Evolutionary conservation across 2,329 filamentous ascomycete species (phyloP).

Genomic region (Trichoderma afroharzianum): DNA sequence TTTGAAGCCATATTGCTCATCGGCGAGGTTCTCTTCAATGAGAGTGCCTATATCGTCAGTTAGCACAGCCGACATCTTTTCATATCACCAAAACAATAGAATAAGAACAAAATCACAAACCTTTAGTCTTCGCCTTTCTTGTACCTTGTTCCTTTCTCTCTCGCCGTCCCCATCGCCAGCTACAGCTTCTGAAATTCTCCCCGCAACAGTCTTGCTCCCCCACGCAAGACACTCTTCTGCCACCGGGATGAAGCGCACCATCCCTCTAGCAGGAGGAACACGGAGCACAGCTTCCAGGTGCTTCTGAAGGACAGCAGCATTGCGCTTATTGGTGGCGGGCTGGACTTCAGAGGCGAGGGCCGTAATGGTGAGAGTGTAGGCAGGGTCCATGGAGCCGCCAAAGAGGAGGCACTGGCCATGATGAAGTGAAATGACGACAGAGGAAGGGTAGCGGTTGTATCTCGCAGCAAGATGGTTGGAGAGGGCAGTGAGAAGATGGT

Average conservation of each 20-base stretch:
- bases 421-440: constrained; percentile 71
- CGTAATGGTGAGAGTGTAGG: constrained; percentile 73
- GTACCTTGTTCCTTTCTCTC: not conserved
- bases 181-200: constrained; percentile 47
- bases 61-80: not conserved
- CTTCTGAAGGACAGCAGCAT: constrained; percentile 71
- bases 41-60: constrained; percentile 5
- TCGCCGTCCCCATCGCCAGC: not conserved
- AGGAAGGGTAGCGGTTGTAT: constrained; percentile 70
- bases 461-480: constrained; percentile 69
- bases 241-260: constrained; percentile 68
- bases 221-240: constrained; percentile 69
- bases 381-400: constrained; percentile 70
- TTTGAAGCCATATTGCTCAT: not conserved
- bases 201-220: constrained; percentile 65
- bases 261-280: constrained; percentile 63
- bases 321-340: constrained; percentile 74
- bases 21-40: constrained; percentile 1
- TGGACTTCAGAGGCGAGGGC: constrained; percentile 66
- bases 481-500: constrained; percentile 69
- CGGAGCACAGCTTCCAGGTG: constrained; percentile 68
- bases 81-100: not conserved
- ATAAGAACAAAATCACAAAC: not conserved
- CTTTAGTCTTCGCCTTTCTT: constrained; percentile 8
- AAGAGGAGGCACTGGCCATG: constrained; percentile 74